Evolutionary conservation across 345 rosid genomes (phyloP), one percentile per base, ranked within the genome.

Genomic region (Garcia nutans): DNA sequence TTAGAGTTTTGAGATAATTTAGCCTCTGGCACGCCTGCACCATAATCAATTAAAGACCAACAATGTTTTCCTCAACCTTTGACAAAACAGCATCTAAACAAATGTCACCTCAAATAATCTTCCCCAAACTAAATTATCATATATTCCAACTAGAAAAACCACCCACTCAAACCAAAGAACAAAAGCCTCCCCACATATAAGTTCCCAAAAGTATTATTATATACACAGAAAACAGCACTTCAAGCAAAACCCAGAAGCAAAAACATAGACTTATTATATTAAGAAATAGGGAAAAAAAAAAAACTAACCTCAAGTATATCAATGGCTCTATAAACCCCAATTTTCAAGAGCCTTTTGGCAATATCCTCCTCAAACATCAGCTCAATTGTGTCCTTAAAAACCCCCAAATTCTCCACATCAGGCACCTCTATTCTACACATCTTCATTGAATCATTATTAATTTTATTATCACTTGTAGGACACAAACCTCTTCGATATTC

Each of bases 311-410:
- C 99, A 55, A 95, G 97, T 73, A 95, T 79, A 74, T 86, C 94
- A 54, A 91, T 91, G 79, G 91, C 84, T 66, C 89, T 84, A 76
- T 82, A 88, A 68, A 84, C 96, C 61, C 99, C 98, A 76, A 87
- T 74, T 86, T 83, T 91, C 78, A 89, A 33, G 2, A 95, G 86
- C 78, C 69, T 86, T 50, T 75, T 89, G 44, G 84, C 44, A 47
- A 95, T 87, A 31, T 86, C 87, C 11, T 87, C 90, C 79, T 89
- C 96, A 52, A 95, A 95, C 98, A 95, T 95, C 41, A 95, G 87
- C 80, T 91, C 91, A 19, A 95, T 83, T 9, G 94, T 90, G 79
- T 91, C 94, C 81, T 81, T 89, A 67, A 95, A 95, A 64, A 86
- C 84, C 28, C 85, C 91, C 77, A 95, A 80, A 84, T 95, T 93